Base-by-base conservation (phyloP, 305 asterid species). In the Solanum hybrid region DNA sequence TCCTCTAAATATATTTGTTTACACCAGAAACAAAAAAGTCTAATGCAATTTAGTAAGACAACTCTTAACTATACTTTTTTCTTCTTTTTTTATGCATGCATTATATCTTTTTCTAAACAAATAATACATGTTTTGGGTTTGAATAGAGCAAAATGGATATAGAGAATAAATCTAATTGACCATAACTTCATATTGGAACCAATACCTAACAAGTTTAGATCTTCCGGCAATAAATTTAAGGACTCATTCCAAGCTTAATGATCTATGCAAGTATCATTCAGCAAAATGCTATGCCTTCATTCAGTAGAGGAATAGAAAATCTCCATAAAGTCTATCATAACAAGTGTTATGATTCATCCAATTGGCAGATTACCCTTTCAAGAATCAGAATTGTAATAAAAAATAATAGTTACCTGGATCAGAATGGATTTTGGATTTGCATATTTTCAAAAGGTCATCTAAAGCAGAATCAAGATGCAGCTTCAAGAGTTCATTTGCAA, bases 401-500 rank as follows among this genome's bases (percentile, higher is more conserved):
- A 72, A 82, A 31, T 56, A 71, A 86, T 84, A 84, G 75, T 85
- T 93, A 98, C 99, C 99, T 94, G 98, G 95, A 92, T 96, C 99
- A 82, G 99, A 93, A 92, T 98, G 98, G 89, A 95, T 92, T 93
- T 95, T 96, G 90, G 95, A 92, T 91, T 93, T 97, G 94, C 98
- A 95, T 90, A 98, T 94, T 45, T 89, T 94, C 91, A 89, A 92
- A 89, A 98, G 97, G 92, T 97, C 99, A 92, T 95, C 98, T 75
- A 98, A 92, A 76, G 98, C 98, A 94, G 95, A 94, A 89, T 96
- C 98, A 15, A 97, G 92, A 94, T 98, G 99, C 92, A 95, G 90
- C 88, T 91, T 93, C 89, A 98, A 93, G 90, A 98, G 99, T 93
- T 97, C 99, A 92, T 96, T 97, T 45, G 99, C 99, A 71, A 98